Conservation (phyloP, 2,329 filamentous ascomycete genomes). For the Pochonia chlamydosporia region DNA sequence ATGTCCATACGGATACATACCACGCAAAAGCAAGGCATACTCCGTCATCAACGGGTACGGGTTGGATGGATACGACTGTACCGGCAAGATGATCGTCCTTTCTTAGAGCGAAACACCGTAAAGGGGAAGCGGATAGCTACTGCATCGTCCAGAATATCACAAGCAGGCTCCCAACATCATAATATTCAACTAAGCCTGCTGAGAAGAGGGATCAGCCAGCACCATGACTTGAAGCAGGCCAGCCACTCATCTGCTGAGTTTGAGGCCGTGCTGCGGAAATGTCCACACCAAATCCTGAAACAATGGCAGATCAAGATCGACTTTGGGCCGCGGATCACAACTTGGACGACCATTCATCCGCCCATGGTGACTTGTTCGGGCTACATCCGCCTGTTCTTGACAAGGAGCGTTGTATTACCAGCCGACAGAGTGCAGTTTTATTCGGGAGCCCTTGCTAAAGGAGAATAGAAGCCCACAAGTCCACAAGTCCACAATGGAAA, state of each 20-base stretch:
- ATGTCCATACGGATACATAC: no score
- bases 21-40: no score
- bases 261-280: background rate
- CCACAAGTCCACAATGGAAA: background rate
- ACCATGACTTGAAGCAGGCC: background rate
- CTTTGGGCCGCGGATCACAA: conserved; percentile 3
- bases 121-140: no score
- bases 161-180: no score
- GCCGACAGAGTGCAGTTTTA: no score
- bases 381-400: conserved; percentile 2
- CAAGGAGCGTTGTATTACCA: background rate
- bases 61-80: no score
- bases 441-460: no score
- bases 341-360: background rate
- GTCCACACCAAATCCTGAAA: conserved; percentile 13
- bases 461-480: background rate
- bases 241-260: background rate
- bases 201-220: no score
- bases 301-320: conserved; percentile 18
- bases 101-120: no score
- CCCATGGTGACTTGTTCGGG: background rate
- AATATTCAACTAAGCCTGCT: no score
- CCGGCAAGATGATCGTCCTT: background rate
- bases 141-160: no score
- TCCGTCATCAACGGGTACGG: no score